Base-by-base conservation (phyloP, 495 filamentous ascomycete genomes). In the Achaetomiella virescens region DNA sequence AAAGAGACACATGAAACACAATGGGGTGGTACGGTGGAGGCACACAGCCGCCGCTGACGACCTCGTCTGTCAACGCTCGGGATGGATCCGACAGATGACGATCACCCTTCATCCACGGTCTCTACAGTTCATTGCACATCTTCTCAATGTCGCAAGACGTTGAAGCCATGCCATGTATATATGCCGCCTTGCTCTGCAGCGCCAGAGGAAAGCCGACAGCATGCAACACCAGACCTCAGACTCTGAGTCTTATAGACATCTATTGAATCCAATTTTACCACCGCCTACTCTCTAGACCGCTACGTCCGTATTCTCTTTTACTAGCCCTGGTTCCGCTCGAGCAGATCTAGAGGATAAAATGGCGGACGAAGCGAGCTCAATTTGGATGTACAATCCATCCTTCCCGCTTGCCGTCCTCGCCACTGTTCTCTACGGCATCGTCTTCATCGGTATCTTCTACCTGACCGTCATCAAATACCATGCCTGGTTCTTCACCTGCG, bases 341-440 rank as follows among this genome's bases (percentile, higher is more conserved):
- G 8, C 2, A 22, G 12, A n/a, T 22, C 3, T 15, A 10, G 0
- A 35, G 5, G 17, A 12, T 18, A 24, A 48, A 2, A 48, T 48
- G 46, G 46, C 46, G 1, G 46, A 48, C 31, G 46, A 36, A 22
- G 11, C 20, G 18, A 18, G 1, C 12, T 49, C 45, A 2, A 25
- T 66, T 10, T 66, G 61, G 64, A 52, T 55, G 49, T 73, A 73
- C 61, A 43, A 37, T 18, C 70, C 70, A n/a, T 65, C 61, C 31
- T 61, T 69, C 17, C 36, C 62, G 2, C 59, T 69, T 22, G 60
- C 65, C 37, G 24, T 70, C 22, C 27, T 69, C 27, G 64, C 54
- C 11, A 29, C 51, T 0, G 45, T 63, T 11, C 59, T 73, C 48
- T 72, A 72, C 48, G 49, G 48, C 38, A 8, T 70, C 52, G 25